Evolutionary conservation across 2,329 filamentous ascomycete genomes (phyloP), one percentile per base, ranked within the genome.

Genomic region (Elsinoe australis): DNA sequence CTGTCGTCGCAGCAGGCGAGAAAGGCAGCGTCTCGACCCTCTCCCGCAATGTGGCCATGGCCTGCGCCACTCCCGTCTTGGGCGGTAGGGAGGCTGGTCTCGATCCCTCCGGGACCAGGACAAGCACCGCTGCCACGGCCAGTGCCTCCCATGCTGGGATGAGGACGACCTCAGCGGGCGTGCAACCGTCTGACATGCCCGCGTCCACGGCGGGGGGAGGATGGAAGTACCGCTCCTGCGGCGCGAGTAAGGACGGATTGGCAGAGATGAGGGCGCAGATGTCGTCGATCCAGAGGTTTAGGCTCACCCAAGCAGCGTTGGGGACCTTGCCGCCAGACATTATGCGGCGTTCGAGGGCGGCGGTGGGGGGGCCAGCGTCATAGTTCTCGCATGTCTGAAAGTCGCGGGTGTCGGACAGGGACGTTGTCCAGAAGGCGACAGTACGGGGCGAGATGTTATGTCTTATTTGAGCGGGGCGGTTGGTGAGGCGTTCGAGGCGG

Each of bases 311-410:
- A n/a, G 54, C 45, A 24, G 46, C 51, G 5, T 56, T 48, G n/a
- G 54, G 52, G 17, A 47, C 32, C 34, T 61, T 49, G 24, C 50
- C 59, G 3, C 50, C 44, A 7, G 22, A 36, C 6, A 47, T 49
- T 26, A 56, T 41, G n/a, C 53, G 48, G 2, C 21, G 41, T 9
- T 41, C 52, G 17, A 49, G 22, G 1, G 34, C 26, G 52, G 52
- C 6, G 54, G 2, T 3, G 14, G 32, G 15, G 1, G 51, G 45
- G 3, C 49, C 51, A 7, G 52, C 42, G 8, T 47, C 59, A 47
- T 58, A 61, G 47, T 64, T 53, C 47, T 64, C 64, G 2, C 61
- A 55, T 3, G 58, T 60, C 19, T 56, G 53, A 52, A 64, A 64
- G 51, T 65, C 63, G 17, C 63, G 54, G 32, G 56, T 62, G 51